Percentiles rank a stretch among this genome's conserved stretches.
These are phyloP conservation scores for Daldinia sp. DNA, from an alignment of 2,329 filamentous ascomycete species.

Conservation along the genomic window DNA sequence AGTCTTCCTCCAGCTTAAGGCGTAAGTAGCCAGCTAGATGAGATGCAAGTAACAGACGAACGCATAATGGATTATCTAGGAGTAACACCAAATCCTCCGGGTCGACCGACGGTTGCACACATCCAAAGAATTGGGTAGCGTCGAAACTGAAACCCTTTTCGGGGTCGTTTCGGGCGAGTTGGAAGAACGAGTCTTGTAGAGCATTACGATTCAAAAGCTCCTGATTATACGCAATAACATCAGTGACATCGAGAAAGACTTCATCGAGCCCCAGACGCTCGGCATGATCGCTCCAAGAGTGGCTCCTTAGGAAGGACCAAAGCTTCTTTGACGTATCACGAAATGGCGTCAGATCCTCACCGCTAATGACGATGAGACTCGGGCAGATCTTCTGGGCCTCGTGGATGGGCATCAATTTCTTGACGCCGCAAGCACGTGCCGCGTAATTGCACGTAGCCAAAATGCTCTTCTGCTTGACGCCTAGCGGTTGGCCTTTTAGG, in stretches of 20 bases:
- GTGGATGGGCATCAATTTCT: constrained; percentile 84
- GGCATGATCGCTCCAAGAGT: constrained; percentile 79
- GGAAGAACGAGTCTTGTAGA: constrained; percentile 78
- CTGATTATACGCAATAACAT: constrained; percentile 84
- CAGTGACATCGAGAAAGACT: constrained; percentile 84
- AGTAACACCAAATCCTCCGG: constrained; percentile 38
- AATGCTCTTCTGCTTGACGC: constrained; percentile 92
- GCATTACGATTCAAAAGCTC: constrained; percentile 72
- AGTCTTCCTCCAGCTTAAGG: constrained; percentile 73
- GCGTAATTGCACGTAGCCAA: constrained; percentile 95
- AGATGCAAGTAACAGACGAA: constrained; percentile 78
- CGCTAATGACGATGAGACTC: constrained; percentile 83
- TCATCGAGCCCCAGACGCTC: constrained; percentile 93
- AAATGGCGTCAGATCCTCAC: constrained; percentile 86
- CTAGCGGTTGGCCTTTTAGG: constrained; percentile 77
- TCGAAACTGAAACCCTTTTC: constrained; percentile 84
- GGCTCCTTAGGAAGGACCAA: constrained; percentile 74
- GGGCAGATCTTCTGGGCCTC: constrained; percentile 84
- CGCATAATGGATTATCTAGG: constrained; percentile 52
- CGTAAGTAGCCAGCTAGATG: constrained; percentile 82
- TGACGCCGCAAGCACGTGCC: constrained; percentile 75
- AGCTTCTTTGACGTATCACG: constrained; percentile 85
- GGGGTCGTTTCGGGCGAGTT: constrained; percentile 75
- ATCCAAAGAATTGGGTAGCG: constrained; percentile 71
- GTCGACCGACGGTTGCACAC: constrained; percentile 50